phyloP scores from a whole-genome alignment of 345 rosid genomes.

The Eucalyptus globulus region DNA sequence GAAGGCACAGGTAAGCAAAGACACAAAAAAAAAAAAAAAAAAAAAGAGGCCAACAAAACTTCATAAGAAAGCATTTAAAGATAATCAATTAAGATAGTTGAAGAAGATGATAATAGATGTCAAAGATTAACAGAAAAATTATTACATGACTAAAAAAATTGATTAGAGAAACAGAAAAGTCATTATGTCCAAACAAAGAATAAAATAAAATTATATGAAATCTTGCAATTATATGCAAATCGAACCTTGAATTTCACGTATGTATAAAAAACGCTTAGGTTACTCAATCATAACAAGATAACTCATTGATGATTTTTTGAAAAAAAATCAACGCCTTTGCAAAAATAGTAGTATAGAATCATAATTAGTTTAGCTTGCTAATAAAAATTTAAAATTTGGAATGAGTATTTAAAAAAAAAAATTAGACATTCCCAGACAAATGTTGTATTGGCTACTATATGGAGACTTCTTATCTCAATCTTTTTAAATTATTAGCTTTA shows the following conservation, averaged over 20 bases:
- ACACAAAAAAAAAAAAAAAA: no score
- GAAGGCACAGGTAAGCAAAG: background rate
- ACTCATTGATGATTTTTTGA: background rate
- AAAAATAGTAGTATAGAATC: background rate
- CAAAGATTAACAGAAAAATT: background rate
- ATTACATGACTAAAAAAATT: background rate
- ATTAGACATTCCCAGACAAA: no score
- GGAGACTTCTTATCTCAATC: no score
- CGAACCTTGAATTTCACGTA: background rate
- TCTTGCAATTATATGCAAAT: background rate
- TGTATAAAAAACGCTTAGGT: background rate
- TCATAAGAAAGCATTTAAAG: background rate
- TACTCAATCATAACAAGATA: background rate
- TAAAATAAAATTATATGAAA: background rate
- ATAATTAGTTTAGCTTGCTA: background rate
- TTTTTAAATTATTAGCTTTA: no score
- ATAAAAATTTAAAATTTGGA: background rate
- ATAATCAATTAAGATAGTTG: background rate
- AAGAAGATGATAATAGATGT: background rate
- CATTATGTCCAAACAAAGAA: background rate
- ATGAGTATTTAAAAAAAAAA: background rate
- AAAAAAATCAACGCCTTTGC: background rate
- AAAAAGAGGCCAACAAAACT: background rate
- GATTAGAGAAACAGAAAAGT: background rate
- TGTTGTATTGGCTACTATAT: no score